Evolutionary conservation across 2,329 filamentous ascomycete genomes (phyloP), one percentile per base, ranked within the genome.

Genomic region (Xylaria sp.): DNA sequence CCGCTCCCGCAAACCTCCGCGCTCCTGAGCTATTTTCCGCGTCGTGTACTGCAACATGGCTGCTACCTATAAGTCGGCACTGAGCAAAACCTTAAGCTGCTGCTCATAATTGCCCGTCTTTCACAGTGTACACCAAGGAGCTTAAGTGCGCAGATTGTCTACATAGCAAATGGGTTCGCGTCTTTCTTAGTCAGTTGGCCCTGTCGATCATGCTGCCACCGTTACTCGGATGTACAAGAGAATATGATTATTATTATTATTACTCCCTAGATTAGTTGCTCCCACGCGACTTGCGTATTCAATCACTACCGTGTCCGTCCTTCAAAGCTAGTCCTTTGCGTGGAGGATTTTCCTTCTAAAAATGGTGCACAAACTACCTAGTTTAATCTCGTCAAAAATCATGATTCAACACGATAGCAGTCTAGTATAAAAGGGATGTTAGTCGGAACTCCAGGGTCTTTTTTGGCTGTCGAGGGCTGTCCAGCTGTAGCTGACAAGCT

Each of bases 401-500:
- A 52, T 45, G 32, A 43, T 45, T 55, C 61, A 63, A 45, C 20
- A 34, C n/a, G 25, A 52, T 30, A 30, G 25, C 2, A 43, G 36
- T 45, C 56, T 60, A 60, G 41, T n/a, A 46, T 46, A 46, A 23
- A 32, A 60, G 25, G 36, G 39, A 30, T 15, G 36, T 45, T 45
- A 28, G 53, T 57, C 12, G 34, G 20, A 30, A 45, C 34, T 25
- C 39, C 55, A 45, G 39, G 25, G 34, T 57, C 34, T 43, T 39
- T 52, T 62, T 52, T 63, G 53, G n/a, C n/a, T n/a, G n/a, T n/a
- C n/a, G n/a, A n/a, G n/a, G n/a, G n/a, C 20, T 50, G 32, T 60
- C 41, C 63, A 46, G 41, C 30, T 34, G 34, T 66, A 48, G 63
- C 67, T 61, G 60, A 55, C 57, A 53, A 61, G 32, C 48, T 69